phyloP scores from a whole-genome alignment of 441 rosid genomes.

The Mallotus japonicus region DNA sequence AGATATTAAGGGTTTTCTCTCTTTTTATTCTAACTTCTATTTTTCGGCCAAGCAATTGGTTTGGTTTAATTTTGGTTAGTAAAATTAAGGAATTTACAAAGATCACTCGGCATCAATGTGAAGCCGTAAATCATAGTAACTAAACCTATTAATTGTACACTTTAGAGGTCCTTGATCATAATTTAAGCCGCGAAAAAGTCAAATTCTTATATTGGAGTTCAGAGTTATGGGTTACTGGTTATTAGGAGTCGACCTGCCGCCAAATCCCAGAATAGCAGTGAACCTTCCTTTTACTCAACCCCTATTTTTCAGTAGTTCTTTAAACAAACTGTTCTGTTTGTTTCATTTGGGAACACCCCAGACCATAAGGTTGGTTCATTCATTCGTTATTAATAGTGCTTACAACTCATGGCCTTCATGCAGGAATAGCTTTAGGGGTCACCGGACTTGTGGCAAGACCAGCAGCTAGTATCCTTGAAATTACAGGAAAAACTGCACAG shows the following conservation, averaged over 20 bases:
- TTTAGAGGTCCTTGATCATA: neutral
- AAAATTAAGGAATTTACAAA: neutral
- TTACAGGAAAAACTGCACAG: slow-evolving; percentile 94
- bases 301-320: neutral
- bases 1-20: neutral
- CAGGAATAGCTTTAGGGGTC: slow-evolving; percentile 87
- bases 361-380: neutral
- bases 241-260: neutral
- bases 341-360: neutral
- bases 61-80: neutral
- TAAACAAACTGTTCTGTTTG: no score
- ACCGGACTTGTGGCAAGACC: slow-evolving; percentile 97
- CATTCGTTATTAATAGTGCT: neutral
- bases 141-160: neutral
- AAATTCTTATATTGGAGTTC: no score
- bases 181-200: no score
- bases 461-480: slow-evolving; percentile 95
- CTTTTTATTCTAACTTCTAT: neutral
- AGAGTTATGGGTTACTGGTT: no score
- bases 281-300: no score
- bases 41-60: neutral
- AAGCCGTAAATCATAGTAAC: no score
- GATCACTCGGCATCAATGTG: neutral
- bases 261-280: neutral
- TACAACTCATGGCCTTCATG: slow-evolving; percentile 18